Evolutionary conservation across 139 green algal species (phyloP), one percentile per base, ranked within the genome.

Genomic region (Eudorina sp.): DNA sequence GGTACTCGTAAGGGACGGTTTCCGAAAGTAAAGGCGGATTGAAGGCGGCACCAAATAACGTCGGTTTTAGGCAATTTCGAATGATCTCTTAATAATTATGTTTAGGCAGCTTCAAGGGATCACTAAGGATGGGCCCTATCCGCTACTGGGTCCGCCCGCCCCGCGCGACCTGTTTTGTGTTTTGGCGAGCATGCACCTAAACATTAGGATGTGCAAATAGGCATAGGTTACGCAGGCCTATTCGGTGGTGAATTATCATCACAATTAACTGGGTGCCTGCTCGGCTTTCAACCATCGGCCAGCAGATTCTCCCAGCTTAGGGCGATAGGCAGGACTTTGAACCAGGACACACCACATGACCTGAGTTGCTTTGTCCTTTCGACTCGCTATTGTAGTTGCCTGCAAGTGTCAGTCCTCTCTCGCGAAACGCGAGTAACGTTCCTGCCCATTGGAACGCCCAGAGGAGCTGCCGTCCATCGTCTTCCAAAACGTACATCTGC

Each of bases 361-460:
- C 76, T 83, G 53, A 8, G 0, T 60, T 4, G 31, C 31, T 27
- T 66, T 36, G 45, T 41, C 43, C 38, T 77, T 77, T 29, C 51
- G 66, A 51, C n/a, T n/a, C n/a, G n/a, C n/a, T 27, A 64, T 82
- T 18, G 27, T 27, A 31, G 13, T n/a, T 18, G 11, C 46, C 34
- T 34, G n/a, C 27, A 31, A 40, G 31, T 48, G 34, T 58, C 72
- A 55, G 41, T n/a, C 25, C 31, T 79, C 70, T 34, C 70, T 68
- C 58, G 70, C 70, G 70, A 64, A n/a, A 43, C 41, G 31, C 76
- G 76, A 69, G 48, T 83, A 69, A 69, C 76, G 48, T 83, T 51
- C 76, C 76, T 83, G 76, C 21, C 46, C 76, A 69, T 83, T 83
- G 76, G 76, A 51, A 69, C 76, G 76, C 34, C 7, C 14, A n/a